Base-by-base conservation (phyloP, 2,329 filamentous ascomycete species). In the Cladobotryum mycophilum region DNA sequence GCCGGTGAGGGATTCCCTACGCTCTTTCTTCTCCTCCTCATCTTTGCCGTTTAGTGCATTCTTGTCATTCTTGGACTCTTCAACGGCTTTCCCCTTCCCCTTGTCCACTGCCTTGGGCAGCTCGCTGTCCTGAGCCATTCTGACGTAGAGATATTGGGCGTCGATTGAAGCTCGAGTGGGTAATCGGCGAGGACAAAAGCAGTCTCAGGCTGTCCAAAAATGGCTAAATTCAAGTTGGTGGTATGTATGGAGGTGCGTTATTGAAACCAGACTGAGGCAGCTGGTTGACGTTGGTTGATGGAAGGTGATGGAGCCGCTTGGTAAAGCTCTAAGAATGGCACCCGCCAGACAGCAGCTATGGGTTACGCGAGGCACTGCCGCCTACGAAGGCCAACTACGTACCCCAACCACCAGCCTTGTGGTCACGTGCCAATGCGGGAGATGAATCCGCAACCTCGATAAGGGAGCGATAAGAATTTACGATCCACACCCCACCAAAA, bases 61-160 rank as follows among this genome's bases (percentile, higher is more conserved):
- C 74, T 89, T 89, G 53, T 83, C 86, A 63, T 87, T 82, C 65
- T 83, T 82, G 54, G 80, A 76, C 62, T 81, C 80, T 53, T 89
- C 85, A 55, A 84, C 78, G 56, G 85, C 89, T 78, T 97, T 99
- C 68, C 84, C 92, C 79, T 99, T 99, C 73, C 90, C 91, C 81
- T 97, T 97, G 73, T 96, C 89, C 69, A 84, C 80, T 68, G 86
- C 76, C 72, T 87, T 88, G 70, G 87, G 80, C 78, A 85, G 81
- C 74, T 95, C 88, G 76, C 86, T 89, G 73, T 95, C 89, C 79
- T 95, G 88, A 75, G 91, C 91, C 93, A 97, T 96, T 73, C 71
- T 78, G 70, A 67, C 61, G 66, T 65, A 60, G 62, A 61, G 47
- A 54, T 52, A 56, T 58, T 56, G 56, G 60, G 60, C 61, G 57